Base-by-base conservation (phyloP, 441 rosid genomes). In the Erodium texanum region DNA sequence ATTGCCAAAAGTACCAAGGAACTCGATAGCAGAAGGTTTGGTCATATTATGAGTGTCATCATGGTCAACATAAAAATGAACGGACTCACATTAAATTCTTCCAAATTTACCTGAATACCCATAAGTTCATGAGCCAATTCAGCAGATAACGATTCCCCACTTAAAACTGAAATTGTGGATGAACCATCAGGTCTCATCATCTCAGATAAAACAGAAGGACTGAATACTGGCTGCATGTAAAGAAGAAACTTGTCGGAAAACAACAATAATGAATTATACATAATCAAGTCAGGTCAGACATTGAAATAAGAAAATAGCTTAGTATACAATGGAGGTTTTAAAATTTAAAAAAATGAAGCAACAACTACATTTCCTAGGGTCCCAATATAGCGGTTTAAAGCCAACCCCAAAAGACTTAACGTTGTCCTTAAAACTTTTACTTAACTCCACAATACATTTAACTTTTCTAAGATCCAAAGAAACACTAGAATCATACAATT, bases 111-210 rank as follows among this genome's bases (percentile, higher is more conserved):
- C 94, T 90, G 97, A 68, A 88, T 86, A 54, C 80, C 76, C 92
- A 84, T 85, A 62, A 90, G 74, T 72, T 90, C 92, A 78, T 88
- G 90, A 76, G 92, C 92, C 82, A 90, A 82, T 76, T 90, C 97
- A 36, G 90, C 87, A 38, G 90, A 84, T 36, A 88, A 69, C 72
- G 89, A 70, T 75, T 88, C 94, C 63, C 83, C 85, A 69, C 84
- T 80, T 76, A 88, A 81, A 72, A 88, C 86, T 22, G 92, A 75
- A 64, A 90, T 66, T 0, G 84, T 84, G 69, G 92, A 86, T 24
- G 89, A 84, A 59, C 92, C 84, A 78, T 90, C 97, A 50, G 87
- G 94, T 78, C 89, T 82, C 82, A 83, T 85, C 71, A 86, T 81
- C 77, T 90, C 97, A 70, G 97, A 83, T 68, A 90, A 76, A 61